These are phyloP conservation scores for Nakaseomyces delphensis DNA, from an alignment of 1,139 yeast species.

Conservation along the genomic window DNA sequence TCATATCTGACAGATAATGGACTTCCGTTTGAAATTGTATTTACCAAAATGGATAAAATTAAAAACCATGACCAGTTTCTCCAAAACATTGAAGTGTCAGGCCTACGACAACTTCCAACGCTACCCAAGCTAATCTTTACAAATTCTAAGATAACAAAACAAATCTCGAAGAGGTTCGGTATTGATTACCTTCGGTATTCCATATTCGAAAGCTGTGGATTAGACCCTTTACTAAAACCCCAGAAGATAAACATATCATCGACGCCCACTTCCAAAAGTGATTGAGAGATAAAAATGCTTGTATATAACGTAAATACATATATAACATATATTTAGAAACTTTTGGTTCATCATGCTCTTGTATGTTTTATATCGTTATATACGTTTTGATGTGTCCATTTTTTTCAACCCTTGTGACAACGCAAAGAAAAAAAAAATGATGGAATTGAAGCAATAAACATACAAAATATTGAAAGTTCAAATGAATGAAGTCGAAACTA, in stretches of 20 bases:
- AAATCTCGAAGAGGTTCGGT: constrained; percentile 33
- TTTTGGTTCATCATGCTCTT: too few relatives aligned
- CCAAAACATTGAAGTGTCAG: constrained; percentile 26
- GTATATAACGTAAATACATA: too few relatives aligned
- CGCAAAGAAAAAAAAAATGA: too few relatives aligned
- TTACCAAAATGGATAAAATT: constrained; percentile 68
- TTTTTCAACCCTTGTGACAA: too few relatives aligned
- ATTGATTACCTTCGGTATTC: constrained; percentile 33
- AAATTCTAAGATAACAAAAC: constrained; percentile 31
- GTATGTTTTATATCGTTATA: too few relatives aligned
- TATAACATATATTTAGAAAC: too few relatives aligned
- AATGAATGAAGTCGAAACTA: too few relatives aligned
- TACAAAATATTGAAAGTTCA: too few relatives aligned
- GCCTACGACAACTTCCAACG: constrained; percentile 24
- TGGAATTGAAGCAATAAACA: too few relatives aligned
- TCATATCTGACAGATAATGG: constrained; percentile 46
- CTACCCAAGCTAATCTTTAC: constrained; percentile 36
- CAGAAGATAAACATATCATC: neutral
- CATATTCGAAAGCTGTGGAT: constrained; percentile 36
- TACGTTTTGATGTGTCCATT: too few relatives aligned
- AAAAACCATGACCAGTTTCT: constrained; percentile 19
- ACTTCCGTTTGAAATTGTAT: constrained; percentile 60
- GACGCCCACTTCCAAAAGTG: constrained; percentile 19
- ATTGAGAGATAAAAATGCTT: too few relatives aligned
- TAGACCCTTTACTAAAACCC: constrained; percentile 16